Evolutionary conservation across 2,329 filamentous ascomycete species (phyloP).

Genomic region (Colletotrichum sansevieriae): DNA sequence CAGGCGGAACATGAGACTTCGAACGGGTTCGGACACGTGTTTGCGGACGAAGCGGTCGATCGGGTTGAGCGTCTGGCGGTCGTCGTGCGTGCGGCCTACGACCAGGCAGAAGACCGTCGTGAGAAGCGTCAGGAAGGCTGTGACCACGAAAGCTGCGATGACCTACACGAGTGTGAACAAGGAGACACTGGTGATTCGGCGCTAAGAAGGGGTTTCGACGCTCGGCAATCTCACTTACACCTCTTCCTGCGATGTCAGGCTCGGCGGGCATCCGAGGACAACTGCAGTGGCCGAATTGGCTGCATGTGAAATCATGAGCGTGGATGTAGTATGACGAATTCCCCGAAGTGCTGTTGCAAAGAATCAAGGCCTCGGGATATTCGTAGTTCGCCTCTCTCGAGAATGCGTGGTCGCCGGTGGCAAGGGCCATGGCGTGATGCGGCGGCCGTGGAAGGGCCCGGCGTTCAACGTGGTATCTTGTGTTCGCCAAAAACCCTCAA

Average conservation of each 20-base stretch:
- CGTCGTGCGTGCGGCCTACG: conserved; percentile 16
- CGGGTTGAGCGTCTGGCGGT: conserved; percentile 21
- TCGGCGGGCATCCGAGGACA: conserved; percentile 24
- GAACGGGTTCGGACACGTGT: conserved; percentile 4
- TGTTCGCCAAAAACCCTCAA: too few relatives aligned
- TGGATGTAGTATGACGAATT: background rate
- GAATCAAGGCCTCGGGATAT: background rate
- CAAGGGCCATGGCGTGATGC: background rate
- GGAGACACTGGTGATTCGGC: background rate
- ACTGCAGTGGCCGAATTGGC: conserved; percentile 1
- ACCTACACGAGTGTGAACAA: background rate
- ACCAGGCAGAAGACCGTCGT: conserved; percentile 19
- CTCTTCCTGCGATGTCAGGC: conserved; percentile 10
- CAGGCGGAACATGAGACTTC: background rate
- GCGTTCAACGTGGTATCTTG: background rate
- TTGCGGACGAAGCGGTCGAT: conserved; percentile 22
- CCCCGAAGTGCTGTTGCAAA: background rate
- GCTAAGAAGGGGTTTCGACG: background rate
- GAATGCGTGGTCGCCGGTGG: conserved; percentile 3
- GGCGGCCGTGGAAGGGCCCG: background rate
- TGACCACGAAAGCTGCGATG: conserved; percentile 8
- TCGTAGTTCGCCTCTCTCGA: background rate
- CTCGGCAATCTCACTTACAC: background rate
- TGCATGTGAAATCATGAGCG: conserved; percentile 5
- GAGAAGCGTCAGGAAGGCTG: conserved; percentile 15